phyloP scores from a whole-genome alignment of 805 yeast species.

The Vanderwaltozyma yarrowii region DNA sequence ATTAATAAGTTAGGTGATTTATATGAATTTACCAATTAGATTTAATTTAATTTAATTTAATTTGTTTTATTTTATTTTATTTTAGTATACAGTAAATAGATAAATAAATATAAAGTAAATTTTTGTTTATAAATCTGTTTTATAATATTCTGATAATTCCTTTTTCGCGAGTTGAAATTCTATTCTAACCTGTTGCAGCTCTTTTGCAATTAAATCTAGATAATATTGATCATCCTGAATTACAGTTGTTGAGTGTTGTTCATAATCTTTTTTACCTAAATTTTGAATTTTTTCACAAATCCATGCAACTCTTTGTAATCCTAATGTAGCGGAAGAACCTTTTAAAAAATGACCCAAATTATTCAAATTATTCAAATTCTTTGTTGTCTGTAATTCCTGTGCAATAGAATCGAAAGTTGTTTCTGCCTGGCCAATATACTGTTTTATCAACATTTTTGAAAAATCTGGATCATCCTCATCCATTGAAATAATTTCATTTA shows the following conservation, averaged over 20 bases:
- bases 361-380: slow-evolving; percentile 49
- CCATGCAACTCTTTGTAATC: slow-evolving; percentile 68
- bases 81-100: not conserved
- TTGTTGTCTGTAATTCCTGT: slow-evolving; percentile 29
- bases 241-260: slow-evolving; percentile 19
- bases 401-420: slow-evolving; percentile 70
- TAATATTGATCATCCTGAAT: slow-evolving; percentile 29
- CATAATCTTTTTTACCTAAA: slow-evolving; percentile 43
- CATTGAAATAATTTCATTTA: slow-evolving; percentile 83
- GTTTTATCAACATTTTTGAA: slow-evolving; percentile 63
- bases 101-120: not conserved
- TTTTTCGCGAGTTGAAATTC: slow-evolving; percentile 37
- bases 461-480: slow-evolving; percentile 96
- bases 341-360: slow-evolving; percentile 85
- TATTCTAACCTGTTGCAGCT: slow-evolving; percentile 38
- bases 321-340: slow-evolving; percentile 93
- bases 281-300: slow-evolving; percentile 93
- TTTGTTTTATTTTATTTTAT: not conserved
- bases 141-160: slow-evolving; percentile 40
- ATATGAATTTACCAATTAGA: slow-evolving; percentile 33
- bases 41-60: not conserved
- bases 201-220: slow-evolving; percentile 35
- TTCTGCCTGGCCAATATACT: slow-evolving; percentile 82
- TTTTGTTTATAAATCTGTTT: slow-evolving; percentile 10
- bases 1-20: slow-evolving; percentile 71